Conservation (phyloP, 139 green algal species). For the Tetraselmis chui region DNA sequence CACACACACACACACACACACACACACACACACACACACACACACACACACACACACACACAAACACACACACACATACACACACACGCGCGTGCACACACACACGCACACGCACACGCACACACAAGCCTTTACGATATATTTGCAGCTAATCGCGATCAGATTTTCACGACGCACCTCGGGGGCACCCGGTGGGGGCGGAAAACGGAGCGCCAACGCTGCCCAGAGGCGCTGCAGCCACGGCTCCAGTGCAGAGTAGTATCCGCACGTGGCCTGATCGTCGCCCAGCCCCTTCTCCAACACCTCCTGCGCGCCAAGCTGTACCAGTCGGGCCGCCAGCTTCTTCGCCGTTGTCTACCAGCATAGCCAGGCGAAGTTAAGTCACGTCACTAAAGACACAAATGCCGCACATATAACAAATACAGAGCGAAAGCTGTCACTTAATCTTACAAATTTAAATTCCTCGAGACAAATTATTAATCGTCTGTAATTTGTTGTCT, state of each 20-base stretch:
- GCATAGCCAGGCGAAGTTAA: too few species aligned
- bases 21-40: not conserved
- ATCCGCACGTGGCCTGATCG: slow-evolving; percentile 72
- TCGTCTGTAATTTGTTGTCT: too few species aligned
- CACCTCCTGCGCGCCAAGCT: slow-evolving; percentile 61
- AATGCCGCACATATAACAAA: too few species aligned
- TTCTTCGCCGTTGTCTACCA: slow-evolving; percentile 83
- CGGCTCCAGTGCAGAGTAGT: slow-evolving; percentile 80
- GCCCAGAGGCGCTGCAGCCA: slow-evolving; percentile 80
- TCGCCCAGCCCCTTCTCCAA: slow-evolving; percentile 77
- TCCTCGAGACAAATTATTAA: too few species aligned
- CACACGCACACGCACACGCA: too few species aligned
- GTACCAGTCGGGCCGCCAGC: slow-evolving; percentile 69
- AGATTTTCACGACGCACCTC: slow-evolving; percentile 18
- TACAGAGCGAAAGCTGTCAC: too few species aligned
- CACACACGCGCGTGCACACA: not conserved
- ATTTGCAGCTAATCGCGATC: too few species aligned
- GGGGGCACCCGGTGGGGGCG: slow-evolving; percentile 37
- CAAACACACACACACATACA: too few species aligned
- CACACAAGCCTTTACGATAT: too few species aligned
- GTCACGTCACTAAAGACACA: too few species aligned
- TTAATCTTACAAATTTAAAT: too few species aligned
- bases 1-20: too few species aligned
- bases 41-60: not conserved
- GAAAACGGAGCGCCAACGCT: slow-evolving; percentile 26